A percentile compares a stretch with the other conserved stretches of the same genome.
Conservation (phyloP, 2,329 filamentous ascomycete species). For the Talaromyces pinophilus region DNA sequence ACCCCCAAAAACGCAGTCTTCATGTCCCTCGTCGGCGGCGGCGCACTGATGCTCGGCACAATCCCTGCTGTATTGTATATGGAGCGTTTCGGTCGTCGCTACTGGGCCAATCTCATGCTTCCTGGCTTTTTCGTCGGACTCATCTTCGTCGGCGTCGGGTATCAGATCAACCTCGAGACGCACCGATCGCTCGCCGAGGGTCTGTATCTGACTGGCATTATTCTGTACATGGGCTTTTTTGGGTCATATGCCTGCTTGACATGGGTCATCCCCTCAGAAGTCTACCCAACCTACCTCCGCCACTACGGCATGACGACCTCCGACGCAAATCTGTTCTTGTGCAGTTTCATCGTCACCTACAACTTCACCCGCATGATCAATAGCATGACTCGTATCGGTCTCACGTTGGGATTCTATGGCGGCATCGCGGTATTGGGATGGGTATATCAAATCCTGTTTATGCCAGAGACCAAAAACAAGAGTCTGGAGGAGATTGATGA, state of each 20-base stretch:
- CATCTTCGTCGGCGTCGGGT: constrained; percentile 65
- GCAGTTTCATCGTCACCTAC: constrained; percentile 72
- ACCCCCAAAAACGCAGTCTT: constrained; percentile 63
- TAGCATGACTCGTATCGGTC: constrained; percentile 66
- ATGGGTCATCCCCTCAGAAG: constrained; percentile 68
- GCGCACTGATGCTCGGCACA: constrained; percentile 65
- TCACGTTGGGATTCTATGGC: constrained; percentile 71
- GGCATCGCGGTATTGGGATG: constrained; percentile 70
- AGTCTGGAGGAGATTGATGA: constrained; percentile 71
- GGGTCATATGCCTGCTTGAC: constrained; percentile 65
- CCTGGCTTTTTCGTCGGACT: constrained; percentile 71
- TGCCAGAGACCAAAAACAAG: constrained; percentile 73
- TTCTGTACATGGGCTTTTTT: constrained; percentile 68
- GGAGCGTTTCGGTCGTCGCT: constrained; percentile 70
- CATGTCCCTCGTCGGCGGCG: constrained; percentile 74
- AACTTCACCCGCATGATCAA: constrained; percentile 71
- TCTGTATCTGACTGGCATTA: constrained; percentile 62
- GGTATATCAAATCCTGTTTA: constrained; percentile 72
- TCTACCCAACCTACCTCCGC: constrained; percentile 71
- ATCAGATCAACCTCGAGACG: constrained; percentile 55
- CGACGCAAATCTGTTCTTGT: constrained; percentile 68
- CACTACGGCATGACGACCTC: constrained; percentile 74
- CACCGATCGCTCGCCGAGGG: constrained; percentile 56
- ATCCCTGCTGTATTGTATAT: constrained; percentile 70
- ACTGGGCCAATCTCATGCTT: constrained; percentile 73